Conservation (phyloP, 805 yeast genomes). For the Ogataea methylovora region DNA sequence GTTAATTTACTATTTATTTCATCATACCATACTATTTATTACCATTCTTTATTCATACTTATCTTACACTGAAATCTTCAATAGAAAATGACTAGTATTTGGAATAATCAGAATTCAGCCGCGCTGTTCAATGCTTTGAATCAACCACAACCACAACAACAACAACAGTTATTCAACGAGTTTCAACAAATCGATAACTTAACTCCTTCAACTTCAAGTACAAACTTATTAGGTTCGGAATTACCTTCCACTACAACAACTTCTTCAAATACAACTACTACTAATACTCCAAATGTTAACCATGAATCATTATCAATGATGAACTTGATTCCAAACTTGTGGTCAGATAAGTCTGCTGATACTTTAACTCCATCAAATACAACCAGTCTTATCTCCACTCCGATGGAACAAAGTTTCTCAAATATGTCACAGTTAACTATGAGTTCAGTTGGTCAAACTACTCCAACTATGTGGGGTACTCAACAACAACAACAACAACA, state of each 20-base stretch:
- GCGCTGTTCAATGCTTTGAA: too few relatives aligned
- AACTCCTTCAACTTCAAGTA: constrained; percentile 1
- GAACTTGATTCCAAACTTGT: constrained; percentile 18
- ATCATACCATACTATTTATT: too few relatives aligned
- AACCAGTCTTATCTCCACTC: background rate
- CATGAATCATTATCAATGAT: constrained; percentile 8
- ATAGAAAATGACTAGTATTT: too few relatives aligned
- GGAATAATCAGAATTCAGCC: too few relatives aligned
- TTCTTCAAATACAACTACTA: background rate
- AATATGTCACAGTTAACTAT: too few relatives aligned
- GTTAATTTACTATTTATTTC: too few relatives aligned
- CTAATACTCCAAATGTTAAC: background rate
- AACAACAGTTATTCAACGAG: too few relatives aligned
- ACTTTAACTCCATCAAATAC: background rate
- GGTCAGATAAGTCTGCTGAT: constrained; percentile 9
- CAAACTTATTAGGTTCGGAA: background rate
- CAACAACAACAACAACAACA: constrained; percentile 2
- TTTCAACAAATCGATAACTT: too few relatives aligned
- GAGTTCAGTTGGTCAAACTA: background rate
- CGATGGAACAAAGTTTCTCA: too few relatives aligned
- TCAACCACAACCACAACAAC: too few relatives aligned
- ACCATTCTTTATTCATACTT: too few relatives aligned
- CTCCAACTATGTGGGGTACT: background rate
- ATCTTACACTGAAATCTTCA: too few relatives aligned
- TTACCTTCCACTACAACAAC: background rate